phyloP scores from a whole-genome alignment of 169 alveolate genomes.

The Theileria orientalis region DNA sequence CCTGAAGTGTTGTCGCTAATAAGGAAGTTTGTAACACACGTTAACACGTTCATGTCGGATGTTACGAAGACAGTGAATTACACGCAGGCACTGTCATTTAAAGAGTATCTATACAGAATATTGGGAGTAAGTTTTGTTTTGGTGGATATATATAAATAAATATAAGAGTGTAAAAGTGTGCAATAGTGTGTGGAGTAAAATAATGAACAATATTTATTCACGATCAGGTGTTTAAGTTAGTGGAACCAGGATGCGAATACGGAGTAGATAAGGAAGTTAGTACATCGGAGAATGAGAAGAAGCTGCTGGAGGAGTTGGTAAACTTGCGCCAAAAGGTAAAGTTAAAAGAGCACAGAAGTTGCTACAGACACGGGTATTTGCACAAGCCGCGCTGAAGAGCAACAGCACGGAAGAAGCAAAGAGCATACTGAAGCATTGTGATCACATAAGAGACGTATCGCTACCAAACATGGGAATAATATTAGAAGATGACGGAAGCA shows the following conservation, averaged over 20 bases:
- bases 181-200: too few relatives aligned
- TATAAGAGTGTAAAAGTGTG: too few relatives aligned
- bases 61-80: conserved; percentile 21
- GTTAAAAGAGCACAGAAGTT: not conserved
- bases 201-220: too few relatives aligned
- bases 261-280: conserved; percentile 40
- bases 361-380: conserved; percentile 50
- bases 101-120: conserved; percentile 50
- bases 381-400: conserved; percentile 40
- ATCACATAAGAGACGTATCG: conserved; percentile 42
- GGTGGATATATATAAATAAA: too few relatives aligned
- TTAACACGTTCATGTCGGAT: conserved; percentile 67
- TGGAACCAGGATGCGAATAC: conserved; percentile 65
- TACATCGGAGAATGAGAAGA: conserved; percentile 26
- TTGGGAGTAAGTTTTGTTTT: conserved; percentile 32
- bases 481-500: conserved; percentile 58
- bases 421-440: conserved; percentile 49
- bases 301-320: conserved; percentile 39
- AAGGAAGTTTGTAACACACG: conserved; percentile 69
- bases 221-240: conserved; percentile 48
- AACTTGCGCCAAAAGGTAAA: conserved; percentile 50
- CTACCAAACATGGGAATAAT: conserved; percentile 53
- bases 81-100: conserved; percentile 51
- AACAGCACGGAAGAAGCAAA: conserved; percentile 31
- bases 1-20: conserved; percentile 80